Conservation (phyloP, 2,329 filamentous ascomycete species). For the Pseudocercospora vitis region DNA sequence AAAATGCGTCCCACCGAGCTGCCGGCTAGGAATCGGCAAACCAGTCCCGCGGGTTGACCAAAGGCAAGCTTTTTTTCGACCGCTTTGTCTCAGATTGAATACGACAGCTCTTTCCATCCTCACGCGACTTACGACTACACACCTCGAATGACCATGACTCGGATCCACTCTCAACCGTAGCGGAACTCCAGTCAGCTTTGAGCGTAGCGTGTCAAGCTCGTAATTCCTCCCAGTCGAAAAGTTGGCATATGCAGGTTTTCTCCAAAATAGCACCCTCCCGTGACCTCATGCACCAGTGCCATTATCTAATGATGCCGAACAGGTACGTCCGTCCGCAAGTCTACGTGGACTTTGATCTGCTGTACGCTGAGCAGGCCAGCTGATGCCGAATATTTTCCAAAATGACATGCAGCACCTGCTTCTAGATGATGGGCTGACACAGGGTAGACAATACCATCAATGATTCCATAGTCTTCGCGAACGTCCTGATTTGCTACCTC, state of each 20-base stretch:
- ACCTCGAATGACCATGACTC: conserved; percentile 3
- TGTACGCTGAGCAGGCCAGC: background rate
- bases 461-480: no score
- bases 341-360: background rate
- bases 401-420: background rate
- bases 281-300: conserved; percentile 10
- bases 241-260: conserved; percentile 11
- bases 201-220: conserved; percentile 5
- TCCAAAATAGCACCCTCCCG: conserved; percentile 8
- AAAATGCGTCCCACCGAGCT: background rate
- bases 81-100: conserved; percentile 8
- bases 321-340: background rate
- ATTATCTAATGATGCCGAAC: conserved; percentile 8
- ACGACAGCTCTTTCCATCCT: background rate
- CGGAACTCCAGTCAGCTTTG: conserved; percentile 7
- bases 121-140: conserved; percentile 1
- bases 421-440: background rate
- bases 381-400: conserved; percentile 1
- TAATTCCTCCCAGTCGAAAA: conserved; percentile 15
- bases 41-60: background rate
- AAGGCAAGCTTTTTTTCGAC: conserved; percentile 1
- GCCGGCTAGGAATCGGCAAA: background rate
- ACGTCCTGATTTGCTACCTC: conserved; percentile 8
- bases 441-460: no score
- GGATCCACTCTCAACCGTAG: background rate